Base-by-base conservation (phyloP, 306 rosid genomes). In the Arachis stenosperma region DNA sequence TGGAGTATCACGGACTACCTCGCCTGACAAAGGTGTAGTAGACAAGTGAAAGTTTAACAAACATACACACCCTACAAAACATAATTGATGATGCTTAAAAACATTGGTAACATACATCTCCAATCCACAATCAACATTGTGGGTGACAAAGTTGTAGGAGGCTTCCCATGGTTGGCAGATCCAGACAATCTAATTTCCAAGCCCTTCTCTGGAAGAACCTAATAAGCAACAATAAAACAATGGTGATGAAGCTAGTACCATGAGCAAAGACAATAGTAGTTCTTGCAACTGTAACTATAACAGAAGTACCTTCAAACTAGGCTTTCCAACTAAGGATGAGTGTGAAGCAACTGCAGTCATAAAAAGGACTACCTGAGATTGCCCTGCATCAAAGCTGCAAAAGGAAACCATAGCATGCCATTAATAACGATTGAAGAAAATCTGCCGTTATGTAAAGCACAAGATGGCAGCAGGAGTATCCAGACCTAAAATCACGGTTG, bases 141-240 rank as follows among this genome's bases (percentile, higher is more conserved):
- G 44, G 99, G 97, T 50, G 99, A 89, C 89, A 94, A 81, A 80
- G 99, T 89, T 58, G 99, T 89, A 13, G 99, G 96, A 76, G 88
- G 89, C 15, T 57, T 87, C 82, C 90, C 96, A 77, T 74, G 60
- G 71, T 87, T 80, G 53, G 88, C 95, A n/a, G 97, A 88, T 73
- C 97, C 99, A 54, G 89, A 91, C 67, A 94, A 59, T 36, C 41
- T 74, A 74, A 91, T 73, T 61, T 84, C 90, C 70, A 91, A 80
- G 75, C 96, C 99, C 51, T 70, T 76, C 70, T 83, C 76, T 80
- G 99, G 99, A 52, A 75, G 54, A 67, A 87, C 86, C 97, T 94
- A 65, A 61, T 73, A 22, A 44, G 79, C 67, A 51, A 62, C 79
- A 68, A 67, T 75, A 37, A 67, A 67, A 80, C 58, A 76, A 41